phyloP scores from a whole-genome alignment of 306 rosid species.

The Canavalia gladiata region DNA sequence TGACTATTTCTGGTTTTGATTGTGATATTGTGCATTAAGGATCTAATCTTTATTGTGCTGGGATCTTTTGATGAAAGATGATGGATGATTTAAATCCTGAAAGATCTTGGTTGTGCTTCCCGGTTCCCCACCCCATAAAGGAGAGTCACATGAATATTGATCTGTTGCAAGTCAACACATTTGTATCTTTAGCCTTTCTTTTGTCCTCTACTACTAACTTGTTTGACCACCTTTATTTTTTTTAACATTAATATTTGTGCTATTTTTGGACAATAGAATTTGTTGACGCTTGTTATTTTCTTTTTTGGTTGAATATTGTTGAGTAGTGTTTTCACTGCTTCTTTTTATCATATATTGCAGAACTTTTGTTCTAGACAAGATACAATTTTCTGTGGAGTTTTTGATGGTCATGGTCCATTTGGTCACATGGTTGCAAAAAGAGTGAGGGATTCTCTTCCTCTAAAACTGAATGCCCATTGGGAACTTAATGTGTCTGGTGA shows the following conservation, averaged over 20 bases:
- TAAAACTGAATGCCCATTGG: conserved; percentile 90
- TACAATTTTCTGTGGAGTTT: conserved; percentile 95
- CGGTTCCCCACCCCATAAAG: neutral
- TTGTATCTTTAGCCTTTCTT: neutral
- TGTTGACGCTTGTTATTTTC: conserved; percentile 35
- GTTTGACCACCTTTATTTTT: neutral
- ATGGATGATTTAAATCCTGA: conserved; percentile 23
- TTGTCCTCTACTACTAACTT: neutral
- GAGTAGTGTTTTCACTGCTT: conserved; percentile 36
- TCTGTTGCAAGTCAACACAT: neutral
- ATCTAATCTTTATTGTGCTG: conserved; percentile 16
- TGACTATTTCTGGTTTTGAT: conserved; percentile 7
- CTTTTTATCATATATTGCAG: conserved; percentile 57
- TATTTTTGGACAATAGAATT: neutral
- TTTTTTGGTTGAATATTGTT: conserved; percentile 31
- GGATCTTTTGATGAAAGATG: conserved; percentile 17
- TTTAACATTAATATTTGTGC: neutral
- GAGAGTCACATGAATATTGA: conserved; percentile 5
- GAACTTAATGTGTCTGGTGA: conserved; percentile 66
- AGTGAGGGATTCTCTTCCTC: conserved; percentile 98
- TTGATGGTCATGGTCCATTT: conserved; percentile 97
- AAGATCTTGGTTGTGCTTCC: conserved; percentile 35
- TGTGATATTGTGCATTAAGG: conserved; percentile 19
- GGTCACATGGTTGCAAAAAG: conserved; percentile 99
- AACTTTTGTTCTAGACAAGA: conserved; percentile 86